Conservation (phyloP, 2,329 filamentous ascomycete genomes). For the Penicillium sp. region DNA sequence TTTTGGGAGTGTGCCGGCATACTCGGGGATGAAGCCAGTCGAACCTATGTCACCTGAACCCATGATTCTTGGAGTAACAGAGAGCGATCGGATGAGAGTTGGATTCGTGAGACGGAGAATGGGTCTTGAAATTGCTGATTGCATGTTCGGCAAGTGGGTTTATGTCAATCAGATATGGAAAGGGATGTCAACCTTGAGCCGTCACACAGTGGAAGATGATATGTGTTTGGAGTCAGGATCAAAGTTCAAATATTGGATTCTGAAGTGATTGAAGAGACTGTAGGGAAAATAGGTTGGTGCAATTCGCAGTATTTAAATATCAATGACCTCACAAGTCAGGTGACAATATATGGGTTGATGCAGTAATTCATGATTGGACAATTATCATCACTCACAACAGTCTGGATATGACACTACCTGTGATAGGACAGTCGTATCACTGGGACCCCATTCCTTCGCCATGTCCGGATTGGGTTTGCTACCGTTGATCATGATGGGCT, state of each 20-base stretch:
- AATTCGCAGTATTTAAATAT: neutral
- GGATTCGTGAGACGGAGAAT: constrained; percentile 12
- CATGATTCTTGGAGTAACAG: constrained; percentile 17
- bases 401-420: neutral
- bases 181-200: neutral
- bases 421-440: neutral
- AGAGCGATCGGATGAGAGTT: constrained; percentile 15
- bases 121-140: constrained; percentile 16
- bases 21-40: constrained; percentile 28
- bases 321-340: constrained; percentile 6
- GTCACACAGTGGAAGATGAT: neutral
- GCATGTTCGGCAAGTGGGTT: constrained; percentile 4
- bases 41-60: constrained; percentile 23
- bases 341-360: constrained; percentile 2
- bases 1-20: constrained; percentile 2
- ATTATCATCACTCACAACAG: neutral
- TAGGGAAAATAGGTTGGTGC: neutral
- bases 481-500: too few species aligned
- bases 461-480: neutral
- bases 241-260: neutral
- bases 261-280: neutral
- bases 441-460: neutral
- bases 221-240: neutral
- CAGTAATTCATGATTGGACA: neutral
- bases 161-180: constrained; percentile 2